Percentiles rank a stretch among this genome's conserved stretches.
These are phyloP conservation scores for Mortierella sp. DNA, from an alignment of 371 early-diverging fungal genomes.

Conservation along the genomic window DNA sequence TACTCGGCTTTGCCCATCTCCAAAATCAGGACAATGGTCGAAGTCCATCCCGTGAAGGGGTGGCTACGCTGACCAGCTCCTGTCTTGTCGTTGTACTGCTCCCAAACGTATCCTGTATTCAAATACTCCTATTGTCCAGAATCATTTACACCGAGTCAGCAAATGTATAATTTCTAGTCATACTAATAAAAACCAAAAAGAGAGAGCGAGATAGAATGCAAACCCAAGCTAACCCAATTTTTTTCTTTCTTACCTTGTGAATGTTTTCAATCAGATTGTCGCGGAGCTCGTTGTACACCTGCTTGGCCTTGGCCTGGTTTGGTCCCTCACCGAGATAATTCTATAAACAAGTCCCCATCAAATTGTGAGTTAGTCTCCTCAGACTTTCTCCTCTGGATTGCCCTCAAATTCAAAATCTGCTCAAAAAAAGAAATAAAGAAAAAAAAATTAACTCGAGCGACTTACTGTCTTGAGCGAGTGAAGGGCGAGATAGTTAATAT, in stretches of 20 bases:
- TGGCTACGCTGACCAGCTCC: conserved; percentile 90
- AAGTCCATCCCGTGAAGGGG: conserved; percentile 97
- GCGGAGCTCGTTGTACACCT: conserved; percentile 81
- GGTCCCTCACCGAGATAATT: conserved; percentile 81
- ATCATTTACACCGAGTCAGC: no score
- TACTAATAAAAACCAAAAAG: background rate
- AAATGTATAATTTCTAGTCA: no score
- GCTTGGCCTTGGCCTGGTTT: conserved; percentile 71
- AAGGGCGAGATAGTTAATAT: conserved; percentile 89
- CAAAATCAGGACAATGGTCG: conserved; percentile 88
- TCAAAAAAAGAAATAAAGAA: background rate
- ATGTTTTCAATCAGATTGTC: conserved; percentile 82
- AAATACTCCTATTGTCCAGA: conserved; percentile 67
- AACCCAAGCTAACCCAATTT: no score
- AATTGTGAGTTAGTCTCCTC: no score
- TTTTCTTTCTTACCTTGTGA: conserved; percentile 62
- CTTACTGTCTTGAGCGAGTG: conserved; percentile 75
- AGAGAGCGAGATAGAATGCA: background rate
- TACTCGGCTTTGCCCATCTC: conserved; percentile 39
- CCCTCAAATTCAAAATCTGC: no score
- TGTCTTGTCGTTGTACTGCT: conserved; percentile 85
- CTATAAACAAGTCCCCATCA: conserved; percentile 55
- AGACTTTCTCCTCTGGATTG: no score
- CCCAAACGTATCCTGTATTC: conserved; percentile 91
- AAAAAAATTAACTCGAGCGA: background rate